Base-by-base conservation (phyloP, 805 yeast species). In the Zygosaccharomyces kombuchaensis region DNA sequence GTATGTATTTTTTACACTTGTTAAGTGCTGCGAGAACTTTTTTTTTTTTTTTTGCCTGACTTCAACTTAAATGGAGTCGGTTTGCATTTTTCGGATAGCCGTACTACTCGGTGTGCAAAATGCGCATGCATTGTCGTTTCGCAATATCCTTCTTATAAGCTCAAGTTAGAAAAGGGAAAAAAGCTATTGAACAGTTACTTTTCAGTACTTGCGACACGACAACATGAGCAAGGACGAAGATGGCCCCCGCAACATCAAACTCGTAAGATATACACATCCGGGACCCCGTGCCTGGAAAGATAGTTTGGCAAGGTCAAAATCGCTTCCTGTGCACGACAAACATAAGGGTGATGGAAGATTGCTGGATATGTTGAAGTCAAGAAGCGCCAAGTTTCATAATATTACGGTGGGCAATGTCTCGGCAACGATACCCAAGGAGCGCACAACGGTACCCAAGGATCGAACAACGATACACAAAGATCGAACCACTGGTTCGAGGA, bases 331-430 rank as follows among this genome's bases (percentile, higher is more conserved):
- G 17, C 41, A 22, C 21, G 34, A 38, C 13, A 38, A 38, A 34
- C 30, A 21, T 7, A 38, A 38, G 14, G 31, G 41, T 16, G 41
- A 38, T 9, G 41, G 41, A 17, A 38, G 41, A 9, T 13, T 38
- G 31, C 26, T 38, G 26, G 41, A 38, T 27, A 38, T 38, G 41
- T 13, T 38, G 26, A 38, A 38, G 14, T 38, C 41, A 7, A 38
- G 41, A 38, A 38, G 41, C 41, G 34, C 41, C 34, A 38, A 38
- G 22, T 38, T 38, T 16, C 41, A 38, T 26, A 38, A 38, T 21
- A 30, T 38, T 17, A 38, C 41, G 4, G 41, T 38, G 34, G 22
- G 31, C 10, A 32, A 22, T 13, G 22, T 14, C 10, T 10, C 31
- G 8, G 14, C 34, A 27, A 14, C 23, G 7, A 16, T 12, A 12